Base-by-base conservation (phyloP, 2,329 filamentous ascomycete genomes). In the Fragosphaeria purpurea region DNA sequence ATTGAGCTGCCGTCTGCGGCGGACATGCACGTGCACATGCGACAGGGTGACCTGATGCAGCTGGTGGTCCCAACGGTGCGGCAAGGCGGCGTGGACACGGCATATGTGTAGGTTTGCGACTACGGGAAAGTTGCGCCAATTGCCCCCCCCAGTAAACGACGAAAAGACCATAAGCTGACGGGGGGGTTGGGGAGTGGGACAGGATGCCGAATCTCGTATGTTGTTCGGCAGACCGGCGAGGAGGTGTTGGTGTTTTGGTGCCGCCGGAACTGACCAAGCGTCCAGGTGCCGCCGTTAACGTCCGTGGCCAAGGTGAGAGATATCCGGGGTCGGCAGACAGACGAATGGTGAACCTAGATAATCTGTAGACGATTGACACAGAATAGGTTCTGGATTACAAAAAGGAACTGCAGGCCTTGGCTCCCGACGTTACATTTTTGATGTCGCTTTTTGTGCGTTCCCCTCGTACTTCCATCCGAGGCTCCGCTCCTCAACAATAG, bases 11-110 rank as follows among this genome's bases (percentile, higher is more conserved):
- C 80, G 46, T 74, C 82, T 30, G 71, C 80, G 54, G 82, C 82
- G 48, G 82, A 86, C 65, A 79, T 85, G 67, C 80, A 83, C 59
- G 83, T 87, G 59, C 84, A 88, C 65, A 70, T 88, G 58, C 79
- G 84, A 34, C 79, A 87, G 64, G 83, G 76, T 22, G 70, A 76
- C 52, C 77, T 82, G 72, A 81, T 83, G 75, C 70, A 80, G 53
- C 60, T 73, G 37, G 75, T 77, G 30, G 69, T 68, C 43, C 73
- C 74, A 22, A 39, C 70, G 13, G 65, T 77, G 46, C 5, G 35
- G n/a, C 54, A 56, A 44, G 59, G 60, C 13, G 58, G 59, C 43
- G 59, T 61, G 33, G 57, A 59, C 47, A 59, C 59, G 46, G 59
- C 52, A 4, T 57, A 50, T 53, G 57, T 59, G 51, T 57, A 47